These are phyloP conservation scores for Paramecium tetraurelia DNA, from an alignment of 73 alveolate genomes.

Conservation along the genomic window DNA sequence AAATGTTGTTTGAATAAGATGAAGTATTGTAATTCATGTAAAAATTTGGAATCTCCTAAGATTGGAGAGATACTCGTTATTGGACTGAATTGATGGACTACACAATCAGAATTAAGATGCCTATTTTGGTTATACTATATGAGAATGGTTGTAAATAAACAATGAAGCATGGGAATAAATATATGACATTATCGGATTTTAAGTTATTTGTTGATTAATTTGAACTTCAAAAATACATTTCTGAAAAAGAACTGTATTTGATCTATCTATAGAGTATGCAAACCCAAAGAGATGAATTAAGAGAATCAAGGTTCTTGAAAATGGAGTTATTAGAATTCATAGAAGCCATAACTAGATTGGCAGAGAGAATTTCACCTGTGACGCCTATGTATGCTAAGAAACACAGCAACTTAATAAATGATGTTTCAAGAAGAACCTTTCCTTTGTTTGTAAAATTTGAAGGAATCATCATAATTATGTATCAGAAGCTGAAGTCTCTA, in stretches of 20 bases:
- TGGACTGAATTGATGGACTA: constrained; percentile 43
- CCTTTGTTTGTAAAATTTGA: constrained; percentile 43
- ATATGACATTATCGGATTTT: constrained; percentile 3
- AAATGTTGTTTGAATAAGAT: background rate
- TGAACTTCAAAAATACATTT: constrained; percentile 33
- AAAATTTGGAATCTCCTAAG: constrained; percentile 34
- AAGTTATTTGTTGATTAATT: background rate
- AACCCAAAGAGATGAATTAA: constrained; percentile 73
- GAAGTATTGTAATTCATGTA: background rate
- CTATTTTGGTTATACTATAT: background rate
- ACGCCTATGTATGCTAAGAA: constrained; percentile 28
- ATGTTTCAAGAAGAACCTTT: constrained; percentile 12
- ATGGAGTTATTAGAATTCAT: constrained; percentile 74
- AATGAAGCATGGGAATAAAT: constrained; percentile 18
- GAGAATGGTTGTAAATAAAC: constrained; percentile 23
- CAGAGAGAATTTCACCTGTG: constrained; percentile 63
- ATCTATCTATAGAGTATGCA: constrained; percentile 74
- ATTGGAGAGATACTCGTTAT: constrained; percentile 36
- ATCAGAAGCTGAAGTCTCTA: background rate
- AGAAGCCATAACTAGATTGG: constrained; percentile 79
- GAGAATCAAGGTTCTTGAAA: constrained; percentile 65
- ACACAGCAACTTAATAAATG: background rate
- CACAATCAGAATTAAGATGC: background rate
- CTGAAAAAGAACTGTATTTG: constrained; percentile 75
- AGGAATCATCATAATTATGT: background rate